These are phyloP conservation scores for Orbilia blumenaviensis DNA, from an alignment of 2,329 filamentous ascomycete species.

Conservation along the genomic window DNA sequence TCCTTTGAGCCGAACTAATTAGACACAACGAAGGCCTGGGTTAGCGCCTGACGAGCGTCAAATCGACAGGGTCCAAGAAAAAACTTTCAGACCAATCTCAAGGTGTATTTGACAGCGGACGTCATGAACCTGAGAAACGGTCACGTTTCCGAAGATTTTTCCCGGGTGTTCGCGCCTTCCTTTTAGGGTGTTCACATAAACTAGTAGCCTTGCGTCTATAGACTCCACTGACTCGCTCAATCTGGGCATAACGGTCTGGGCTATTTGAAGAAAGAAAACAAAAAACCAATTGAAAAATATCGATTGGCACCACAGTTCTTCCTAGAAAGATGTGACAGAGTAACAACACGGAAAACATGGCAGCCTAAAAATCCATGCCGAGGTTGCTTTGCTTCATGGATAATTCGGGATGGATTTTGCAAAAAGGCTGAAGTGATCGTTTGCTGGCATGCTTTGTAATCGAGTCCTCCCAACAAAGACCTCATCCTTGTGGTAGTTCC, in stretches of 20 bases:
- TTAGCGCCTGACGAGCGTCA: constrained; percentile 32
- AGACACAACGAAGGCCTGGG: background rate
- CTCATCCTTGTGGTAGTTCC: background rate
- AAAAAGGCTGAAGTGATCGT: constrained; percentile 12
- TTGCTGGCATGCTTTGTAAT: constrained; percentile 22
- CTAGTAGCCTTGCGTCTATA: constrained; percentile 5
- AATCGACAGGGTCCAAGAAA: background rate
- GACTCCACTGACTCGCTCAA: constrained; percentile 11
- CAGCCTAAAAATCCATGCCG: constrained; percentile 17
- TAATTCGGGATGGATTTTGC: background rate
- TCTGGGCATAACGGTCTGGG: background rate
- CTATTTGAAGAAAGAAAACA: constrained; percentile 9
- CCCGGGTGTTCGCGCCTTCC: constrained; percentile 18
- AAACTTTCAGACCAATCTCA: background rate
- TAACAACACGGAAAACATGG: constrained; percentile 32
- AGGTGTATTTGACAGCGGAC: background rate
- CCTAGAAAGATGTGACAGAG: constrained; percentile 21
- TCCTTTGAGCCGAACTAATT: constrained; percentile 14
- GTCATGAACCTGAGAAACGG: constrained; percentile 18
- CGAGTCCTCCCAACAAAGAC: background rate
- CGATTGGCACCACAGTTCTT: background rate
- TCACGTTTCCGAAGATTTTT: constrained; percentile 10
- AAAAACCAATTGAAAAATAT: background rate
- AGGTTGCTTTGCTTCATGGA: constrained; percentile 17
- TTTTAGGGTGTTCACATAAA: constrained; percentile 10